A percentile compares a stretch with the other conserved stretches of the same genome.
phyloP scores from a whole-genome alignment of 352 stramenopile species.

The Ophiocytium majus region DNA sequence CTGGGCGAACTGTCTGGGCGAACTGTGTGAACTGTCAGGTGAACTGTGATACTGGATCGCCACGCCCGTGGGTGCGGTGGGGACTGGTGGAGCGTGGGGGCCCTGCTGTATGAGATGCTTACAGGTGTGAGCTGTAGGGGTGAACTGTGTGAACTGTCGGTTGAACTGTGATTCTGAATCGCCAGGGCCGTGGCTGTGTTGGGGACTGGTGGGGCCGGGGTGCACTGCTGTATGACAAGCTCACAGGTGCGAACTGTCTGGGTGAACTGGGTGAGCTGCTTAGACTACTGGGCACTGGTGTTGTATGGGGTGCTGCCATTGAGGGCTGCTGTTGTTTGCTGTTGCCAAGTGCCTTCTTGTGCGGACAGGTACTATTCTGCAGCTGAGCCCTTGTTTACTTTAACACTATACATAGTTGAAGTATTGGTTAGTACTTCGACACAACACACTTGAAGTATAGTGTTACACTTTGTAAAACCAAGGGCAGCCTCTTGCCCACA shows the following conservation, averaged over 20 bases:
- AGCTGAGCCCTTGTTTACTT: neutral
- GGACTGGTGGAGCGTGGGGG: constrained; percentile 47
- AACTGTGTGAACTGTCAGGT: neutral
- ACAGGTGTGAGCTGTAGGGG: constrained; percentile 64
- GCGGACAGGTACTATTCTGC: neutral
- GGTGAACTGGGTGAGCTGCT: neutral
- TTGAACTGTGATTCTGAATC: neutral
- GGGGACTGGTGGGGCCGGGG: neutral
- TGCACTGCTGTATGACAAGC: neutral
- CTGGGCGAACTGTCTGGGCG: neutral
- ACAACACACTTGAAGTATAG: neutral
- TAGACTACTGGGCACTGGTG: neutral
- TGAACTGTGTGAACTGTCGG: neutral
- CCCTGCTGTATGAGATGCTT: constrained; percentile 86
- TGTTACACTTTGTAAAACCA: neutral
- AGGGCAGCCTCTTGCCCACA: too few species aligned
- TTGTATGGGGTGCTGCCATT: neutral
- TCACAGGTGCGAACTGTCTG: neutral
- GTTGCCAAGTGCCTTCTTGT: neutral
- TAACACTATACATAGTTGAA: neutral
- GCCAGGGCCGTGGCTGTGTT: neutral
- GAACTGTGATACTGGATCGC: neutral
- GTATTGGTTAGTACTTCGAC: neutral
- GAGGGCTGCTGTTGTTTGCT: neutral
- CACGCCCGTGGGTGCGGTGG: neutral